Evolutionary conservation across 306 rosid species (phyloP).

Genomic region (Vicia villosa): DNA sequence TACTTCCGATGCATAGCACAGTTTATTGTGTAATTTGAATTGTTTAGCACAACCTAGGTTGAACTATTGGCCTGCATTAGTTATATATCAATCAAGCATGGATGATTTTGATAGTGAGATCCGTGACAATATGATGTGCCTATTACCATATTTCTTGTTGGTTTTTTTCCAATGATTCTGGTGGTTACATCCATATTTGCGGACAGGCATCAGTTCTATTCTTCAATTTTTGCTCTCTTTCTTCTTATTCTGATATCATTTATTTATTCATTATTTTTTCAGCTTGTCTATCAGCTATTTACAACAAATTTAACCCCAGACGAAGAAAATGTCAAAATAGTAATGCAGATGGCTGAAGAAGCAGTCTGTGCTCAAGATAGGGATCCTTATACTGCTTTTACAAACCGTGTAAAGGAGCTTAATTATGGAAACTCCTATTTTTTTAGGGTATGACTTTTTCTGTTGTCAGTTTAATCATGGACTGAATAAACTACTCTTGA

Average conservation of each 20-base stretch:
- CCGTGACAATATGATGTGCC: neutral
- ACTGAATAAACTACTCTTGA: conserved; percentile 31
- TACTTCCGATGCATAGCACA: conserved; percentile 25
- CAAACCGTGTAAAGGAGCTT: conserved; percentile 96
- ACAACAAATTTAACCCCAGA: conserved; percentile 75
- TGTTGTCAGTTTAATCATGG: conserved; percentile 34
- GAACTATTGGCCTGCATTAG: conserved; percentile 5
- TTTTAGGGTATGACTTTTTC: conserved; percentile 68
- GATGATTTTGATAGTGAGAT: conserved; percentile 13
- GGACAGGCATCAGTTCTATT: conserved; percentile 10
- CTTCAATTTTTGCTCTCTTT: conserved; percentile 11
- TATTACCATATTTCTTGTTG: conserved; percentile 15
- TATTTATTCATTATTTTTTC: conserved; percentile 37
- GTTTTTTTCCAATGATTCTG: conserved; percentile 7
- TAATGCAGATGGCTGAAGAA: conserved; percentile 99
- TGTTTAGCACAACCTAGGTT: conserved; percentile 5
- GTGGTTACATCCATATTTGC: conserved; percentile 1
- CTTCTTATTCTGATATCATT: conserved; percentile 20
- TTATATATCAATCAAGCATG: conserved; percentile 9
- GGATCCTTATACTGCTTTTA: conserved; percentile 90
- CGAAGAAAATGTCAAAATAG: conserved; percentile 88
- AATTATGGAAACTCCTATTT: conserved; percentile 95
- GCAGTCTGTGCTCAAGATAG: conserved; percentile 94
- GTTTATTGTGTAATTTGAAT: conserved; percentile 18
- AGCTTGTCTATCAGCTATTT: conserved; percentile 96